Evolutionary conservation across 495 filamentous ascomycete species (phyloP), one percentile per base, ranked within the genome.

Genomic region (Hyaloscypha bicolor): DNA sequence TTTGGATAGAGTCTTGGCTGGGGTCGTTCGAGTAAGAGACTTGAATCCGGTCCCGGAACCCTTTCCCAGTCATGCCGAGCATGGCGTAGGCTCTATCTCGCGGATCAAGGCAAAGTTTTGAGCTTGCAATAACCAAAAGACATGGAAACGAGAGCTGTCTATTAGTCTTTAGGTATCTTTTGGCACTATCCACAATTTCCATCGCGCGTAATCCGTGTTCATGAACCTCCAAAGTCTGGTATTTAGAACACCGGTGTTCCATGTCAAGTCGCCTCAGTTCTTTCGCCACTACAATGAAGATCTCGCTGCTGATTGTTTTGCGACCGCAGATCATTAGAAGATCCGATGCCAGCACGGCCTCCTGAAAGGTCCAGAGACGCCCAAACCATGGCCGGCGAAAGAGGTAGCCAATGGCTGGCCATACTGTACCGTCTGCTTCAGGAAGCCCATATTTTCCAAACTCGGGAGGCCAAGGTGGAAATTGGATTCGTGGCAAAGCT

Each of bases 291-390:
- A 2, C 12, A 9, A 22, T 25, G 37, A 60, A 22, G 3, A 21
- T n/a, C 31, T 42, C 11, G 12, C 58, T 33, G 9, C 21, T 33
- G 52, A 58, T 71, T 63, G 29, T 58, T 31, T 60, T 55, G 19
- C 32, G 52, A 21, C 69, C 65, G 51, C 64, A 71, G 39, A 64
- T 29, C 30, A 71, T n/a, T 60, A 37, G 30, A 14, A 55, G 35
- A 25, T 53, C 61, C 57, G 32, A 45, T 42, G 71, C 29, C 6
- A 73, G 21, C 9, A 60, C 56, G n/a, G 57, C 58, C 55, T 71
- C 71, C 63, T 73, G 71, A 14, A 73, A 35, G 3, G 65, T 60
- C 68, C 71, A 73, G 11, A 73, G 42, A 11, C 69, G 68, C 12
- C 69, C 58, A 48, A 45, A 73, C 65, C 68, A 71, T 51, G 51